phyloP scores from a whole-genome alignment of 2,329 filamentous ascomycete species.

The Neurospora crassa region DNA sequence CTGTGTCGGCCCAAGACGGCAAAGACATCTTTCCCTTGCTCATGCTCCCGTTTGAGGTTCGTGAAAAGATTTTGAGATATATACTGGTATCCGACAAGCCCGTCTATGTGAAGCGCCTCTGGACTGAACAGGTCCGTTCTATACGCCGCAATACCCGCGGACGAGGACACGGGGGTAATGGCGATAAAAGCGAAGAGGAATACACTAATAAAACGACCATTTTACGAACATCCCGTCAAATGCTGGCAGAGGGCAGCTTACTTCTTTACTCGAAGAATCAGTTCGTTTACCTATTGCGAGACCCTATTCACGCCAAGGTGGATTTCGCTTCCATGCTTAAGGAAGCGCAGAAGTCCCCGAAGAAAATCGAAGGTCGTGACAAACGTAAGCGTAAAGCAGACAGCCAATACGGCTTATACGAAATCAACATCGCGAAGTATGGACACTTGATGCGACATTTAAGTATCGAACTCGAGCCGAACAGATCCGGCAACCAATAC shows the following conservation, averaged over 20 bases:
- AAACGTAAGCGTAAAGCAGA: neutral
- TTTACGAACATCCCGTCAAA: conserved; percentile 24
- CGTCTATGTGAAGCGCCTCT: conserved; percentile 24
- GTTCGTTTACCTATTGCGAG: conserved; percentile 37
- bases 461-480: conserved; percentile 32
- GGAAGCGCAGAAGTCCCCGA: neutral
- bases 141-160: conserved; percentile 4
- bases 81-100: conserved; percentile 21
- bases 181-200: no score
- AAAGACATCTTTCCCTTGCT: conserved; percentile 2
- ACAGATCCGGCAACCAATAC: conserved; percentile 23
- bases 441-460: conserved; percentile 31
- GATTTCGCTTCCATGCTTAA: neutral
- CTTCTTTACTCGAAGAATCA: conserved; percentile 39
- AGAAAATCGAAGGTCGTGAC: conserved; percentile 8
- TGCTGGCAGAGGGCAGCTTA: conserved; percentile 28
- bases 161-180: neutral
- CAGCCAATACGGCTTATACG: neutral
- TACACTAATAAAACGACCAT: conserved; percentile 20
- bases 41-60: conserved; percentile 22
- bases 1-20: neutral
- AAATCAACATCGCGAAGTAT: conserved; percentile 28
- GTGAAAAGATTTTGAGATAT: conserved; percentile 24
- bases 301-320: conserved; percentile 16
- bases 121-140: conserved; percentile 17